Evolutionary conservation across 2,329 filamentous ascomycete species (phyloP).

Genomic region (Trichophyton benhamiae): DNA sequence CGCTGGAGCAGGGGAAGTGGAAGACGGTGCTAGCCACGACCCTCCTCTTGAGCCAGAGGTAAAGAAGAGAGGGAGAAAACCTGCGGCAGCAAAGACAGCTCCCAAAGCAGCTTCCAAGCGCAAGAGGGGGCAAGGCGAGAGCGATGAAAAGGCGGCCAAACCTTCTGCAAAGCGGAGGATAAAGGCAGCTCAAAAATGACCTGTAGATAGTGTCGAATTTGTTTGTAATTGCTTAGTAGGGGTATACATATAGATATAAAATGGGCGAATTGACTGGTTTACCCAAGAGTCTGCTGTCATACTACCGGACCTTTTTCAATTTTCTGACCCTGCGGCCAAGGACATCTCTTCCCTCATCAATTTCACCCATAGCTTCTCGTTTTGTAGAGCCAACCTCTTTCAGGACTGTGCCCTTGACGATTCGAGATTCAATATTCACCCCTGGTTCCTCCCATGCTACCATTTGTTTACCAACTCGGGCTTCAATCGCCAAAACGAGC

Average conservation of each 20-base stretch:
- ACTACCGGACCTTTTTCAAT: slow-evolving; percentile 31
- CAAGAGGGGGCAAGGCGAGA: not conserved
- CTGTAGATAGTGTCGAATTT: not conserved
- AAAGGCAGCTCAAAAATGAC: not conserved
- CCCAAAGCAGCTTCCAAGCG: too few species aligned
- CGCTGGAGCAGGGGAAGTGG: not conserved
- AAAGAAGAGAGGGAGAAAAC: not conserved
- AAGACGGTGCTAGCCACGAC: not conserved
- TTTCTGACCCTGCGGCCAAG: slow-evolving; percentile 59
- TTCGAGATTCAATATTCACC: slow-evolving; percentile 84
- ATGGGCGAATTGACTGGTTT: not conserved
- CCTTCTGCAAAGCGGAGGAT: not conserved
- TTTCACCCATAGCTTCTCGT: slow-evolving; percentile 75
- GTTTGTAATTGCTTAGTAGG: not conserved
- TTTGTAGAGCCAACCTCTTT: slow-evolving; percentile 94
- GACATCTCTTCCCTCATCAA: slow-evolving; percentile 85
- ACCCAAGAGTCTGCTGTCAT: not conserved
- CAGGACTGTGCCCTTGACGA: slow-evolving; percentile 63
- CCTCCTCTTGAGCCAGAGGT: not conserved
- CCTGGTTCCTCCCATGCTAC: slow-evolving; percentile 76
- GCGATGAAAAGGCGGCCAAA: not conserved
- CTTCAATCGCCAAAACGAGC: slow-evolving; percentile 80
- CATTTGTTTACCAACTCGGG: slow-evolving; percentile 65
- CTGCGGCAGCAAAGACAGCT: not conserved
- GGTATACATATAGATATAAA: not conserved